Conservation (phyloP, 2,329 filamentous ascomycete genomes). For the Xylariomycetidae sp. region DNA sequence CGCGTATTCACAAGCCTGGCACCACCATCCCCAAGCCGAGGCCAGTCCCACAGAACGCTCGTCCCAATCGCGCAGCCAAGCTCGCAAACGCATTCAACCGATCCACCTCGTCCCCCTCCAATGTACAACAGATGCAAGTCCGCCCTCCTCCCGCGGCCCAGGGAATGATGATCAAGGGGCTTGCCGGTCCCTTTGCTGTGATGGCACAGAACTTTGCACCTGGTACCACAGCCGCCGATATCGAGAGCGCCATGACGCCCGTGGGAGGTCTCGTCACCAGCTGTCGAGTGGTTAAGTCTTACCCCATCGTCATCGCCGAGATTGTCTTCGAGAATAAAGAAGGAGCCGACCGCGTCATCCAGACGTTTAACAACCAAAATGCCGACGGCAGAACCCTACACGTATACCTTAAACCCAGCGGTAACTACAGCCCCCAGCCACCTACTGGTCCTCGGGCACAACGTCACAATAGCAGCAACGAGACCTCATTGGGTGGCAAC, state of each 20-base stretch:
- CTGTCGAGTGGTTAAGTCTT: slow-evolving; percentile 63
- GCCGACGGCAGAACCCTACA: slow-evolving; percentile 71
- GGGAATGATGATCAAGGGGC: slow-evolving; percentile 68
- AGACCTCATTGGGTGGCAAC: slow-evolving; percentile 26
- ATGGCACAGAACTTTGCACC: slow-evolving; percentile 78
- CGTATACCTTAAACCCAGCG: slow-evolving; percentile 63
- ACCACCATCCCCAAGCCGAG: slow-evolving; percentile 19
- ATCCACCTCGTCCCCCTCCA: slow-evolving; percentile 32
- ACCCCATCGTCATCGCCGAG: slow-evolving; percentile 72
- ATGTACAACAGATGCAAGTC: slow-evolving; percentile 32
- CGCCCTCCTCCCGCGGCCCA: slow-evolving; percentile 17
- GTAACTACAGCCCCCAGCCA: slow-evolving; percentile 23
- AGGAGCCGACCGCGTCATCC: slow-evolving; percentile 69
- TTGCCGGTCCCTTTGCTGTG: slow-evolving; percentile 66
- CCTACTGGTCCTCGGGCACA: slow-evolving; percentile 28
- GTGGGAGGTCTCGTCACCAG: slow-evolving; percentile 64
- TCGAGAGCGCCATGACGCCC: slow-evolving; percentile 75
- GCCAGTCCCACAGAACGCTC: slow-evolving; percentile 18
- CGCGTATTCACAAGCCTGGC: slow-evolving; percentile 40
- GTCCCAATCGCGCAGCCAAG: slow-evolving; percentile 30
- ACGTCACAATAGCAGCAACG: slow-evolving; percentile 22
- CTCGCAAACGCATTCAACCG: slow-evolving; percentile 41
- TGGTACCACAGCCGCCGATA: slow-evolving; percentile 76
- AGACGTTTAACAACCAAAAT: slow-evolving; percentile 73
- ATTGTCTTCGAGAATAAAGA: slow-evolving; percentile 69